Evolutionary conservation across 192 early-diverging fungal genomes (phyloP).

Genomic region (Mortierella hygrophila): DNA sequence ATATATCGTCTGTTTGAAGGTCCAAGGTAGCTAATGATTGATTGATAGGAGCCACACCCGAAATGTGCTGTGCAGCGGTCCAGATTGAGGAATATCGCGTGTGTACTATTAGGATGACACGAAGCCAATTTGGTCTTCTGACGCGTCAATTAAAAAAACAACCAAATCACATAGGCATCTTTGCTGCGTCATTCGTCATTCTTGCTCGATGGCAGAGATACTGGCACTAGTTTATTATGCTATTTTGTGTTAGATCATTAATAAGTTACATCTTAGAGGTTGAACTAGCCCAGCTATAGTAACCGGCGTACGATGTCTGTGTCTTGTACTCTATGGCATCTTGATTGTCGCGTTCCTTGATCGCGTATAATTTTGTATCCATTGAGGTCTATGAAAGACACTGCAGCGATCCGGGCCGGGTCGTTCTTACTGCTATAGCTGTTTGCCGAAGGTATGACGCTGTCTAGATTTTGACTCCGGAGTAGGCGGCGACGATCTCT

Average conservation of each 20-base stretch:
- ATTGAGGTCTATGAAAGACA: background rate
- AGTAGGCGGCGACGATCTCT: constrained; percentile 31
- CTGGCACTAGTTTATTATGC: background rate
- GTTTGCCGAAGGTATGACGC: background rate
- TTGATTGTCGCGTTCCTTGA: background rate
- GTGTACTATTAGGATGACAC: background rate
- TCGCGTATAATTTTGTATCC: background rate
- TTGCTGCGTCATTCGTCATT: no score
- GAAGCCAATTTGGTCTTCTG: background rate
- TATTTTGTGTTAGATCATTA: background rate
- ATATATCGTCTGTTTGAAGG: no score
- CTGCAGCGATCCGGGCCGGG: background rate
- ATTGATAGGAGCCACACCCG: no score
- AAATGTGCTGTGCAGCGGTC: no score
- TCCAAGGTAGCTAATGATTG: no score
- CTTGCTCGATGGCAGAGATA: background rate
- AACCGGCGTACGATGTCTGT: background rate
- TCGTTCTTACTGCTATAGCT: background rate
- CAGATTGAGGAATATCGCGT: no score
- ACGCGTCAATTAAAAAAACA: background rate
- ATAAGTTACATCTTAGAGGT: background rate
- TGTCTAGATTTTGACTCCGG: constrained; percentile 24
- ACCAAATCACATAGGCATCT: background rate
- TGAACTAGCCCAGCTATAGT: background rate
- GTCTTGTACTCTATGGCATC: background rate